A percentile compares a stretch with the other conserved stretches of the same genome.
These are phyloP conservation scores for Colletotrichum limetticola DNA, from an alignment of 2,329 filamentous ascomycete genomes.

Conservation along the genomic window DNA sequence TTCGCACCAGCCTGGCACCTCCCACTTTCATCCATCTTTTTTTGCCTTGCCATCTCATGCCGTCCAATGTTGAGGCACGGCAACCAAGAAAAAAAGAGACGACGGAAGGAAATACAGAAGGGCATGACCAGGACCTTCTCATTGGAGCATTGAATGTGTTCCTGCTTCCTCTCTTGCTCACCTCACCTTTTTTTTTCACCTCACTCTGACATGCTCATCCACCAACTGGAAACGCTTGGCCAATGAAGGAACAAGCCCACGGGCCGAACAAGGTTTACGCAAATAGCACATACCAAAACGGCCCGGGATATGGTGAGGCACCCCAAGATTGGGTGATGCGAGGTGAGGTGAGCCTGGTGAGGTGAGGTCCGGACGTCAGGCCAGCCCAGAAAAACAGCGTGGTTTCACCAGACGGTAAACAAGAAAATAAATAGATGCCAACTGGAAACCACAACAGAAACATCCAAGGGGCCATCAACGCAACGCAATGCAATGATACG, in stretches of 20 bases:
- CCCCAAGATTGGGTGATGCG: neutral
- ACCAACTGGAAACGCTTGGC: conserved; percentile 22
- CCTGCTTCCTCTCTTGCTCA: neutral
- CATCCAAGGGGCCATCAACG: conserved; percentile 5
- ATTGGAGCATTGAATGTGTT: neutral
- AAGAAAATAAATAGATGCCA: conserved; percentile 1
- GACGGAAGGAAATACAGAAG: neutral
- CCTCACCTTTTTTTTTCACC: neutral
- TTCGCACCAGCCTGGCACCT: neutral
- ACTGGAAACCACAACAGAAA: conserved; percentile 21
- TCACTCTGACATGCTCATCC: neutral
- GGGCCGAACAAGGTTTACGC: conserved; percentile 14
- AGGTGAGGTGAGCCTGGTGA: neutral
- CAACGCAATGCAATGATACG: neutral
- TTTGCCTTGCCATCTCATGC: neutral
- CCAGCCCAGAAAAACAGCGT: neutral
- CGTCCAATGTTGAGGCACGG: too few species aligned
- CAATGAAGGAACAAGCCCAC: neutral
- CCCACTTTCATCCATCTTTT: neutral
- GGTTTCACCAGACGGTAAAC: neutral
- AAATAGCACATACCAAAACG: conserved; percentile 21
- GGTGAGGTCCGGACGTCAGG: conserved; percentile 5
- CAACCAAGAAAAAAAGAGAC: neutral
- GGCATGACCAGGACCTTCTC: neutral
- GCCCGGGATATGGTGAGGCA: conserved; percentile 5